phyloP scores from a whole-genome alignment of 2,329 filamentous ascomycete species.

The Trichoderma simmonsii region DNA sequence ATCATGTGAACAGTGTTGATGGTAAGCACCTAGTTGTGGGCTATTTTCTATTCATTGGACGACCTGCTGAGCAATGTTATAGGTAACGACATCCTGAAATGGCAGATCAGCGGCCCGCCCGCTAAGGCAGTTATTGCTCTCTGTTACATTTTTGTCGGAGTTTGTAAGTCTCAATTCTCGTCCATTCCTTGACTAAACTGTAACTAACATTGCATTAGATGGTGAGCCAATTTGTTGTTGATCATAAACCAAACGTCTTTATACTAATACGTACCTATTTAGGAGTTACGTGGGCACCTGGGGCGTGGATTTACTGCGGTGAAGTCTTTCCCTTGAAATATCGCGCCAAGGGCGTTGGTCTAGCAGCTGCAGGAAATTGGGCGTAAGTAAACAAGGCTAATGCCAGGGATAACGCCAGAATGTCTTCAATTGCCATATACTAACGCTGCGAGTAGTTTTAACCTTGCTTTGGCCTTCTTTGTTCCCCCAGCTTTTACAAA shows the following conservation, averaged over 20 bases:
- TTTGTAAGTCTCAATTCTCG: too few species aligned
- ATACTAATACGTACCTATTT: background rate
- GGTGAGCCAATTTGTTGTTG: too few species aligned
- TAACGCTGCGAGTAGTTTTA: conserved; percentile 26
- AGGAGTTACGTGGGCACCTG: background rate
- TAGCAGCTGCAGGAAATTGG: conserved; percentile 45
- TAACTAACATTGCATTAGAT: too few species aligned
- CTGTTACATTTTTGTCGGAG: too few species aligned
- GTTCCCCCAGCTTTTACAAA: conserved; percentile 34
- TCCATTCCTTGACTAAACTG: too few species aligned
- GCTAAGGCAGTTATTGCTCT: too few species aligned
- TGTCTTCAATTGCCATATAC: background rate
- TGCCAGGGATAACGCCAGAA: background rate
- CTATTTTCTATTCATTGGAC: too few species aligned
- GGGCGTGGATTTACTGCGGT: background rate
- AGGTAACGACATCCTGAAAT: too few species aligned
- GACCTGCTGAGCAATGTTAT: too few species aligned
- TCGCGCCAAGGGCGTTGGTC: conserved; percentile 47
- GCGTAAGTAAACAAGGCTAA: conserved; percentile 8
- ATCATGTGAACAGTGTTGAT: too few species aligned
- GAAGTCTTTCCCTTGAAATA: conserved; percentile 3
- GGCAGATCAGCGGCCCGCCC: too few species aligned
- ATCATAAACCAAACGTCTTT: background rate
- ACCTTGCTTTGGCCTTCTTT: conserved; percentile 37
- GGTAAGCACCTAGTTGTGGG: too few species aligned